Percentiles rank a stretch among this genome's conserved stretches.
These are phyloP conservation scores for Dorcoceras hygrometricum DNA, from an alignment of 257 asterid genomes.

Conservation along the genomic window DNA sequence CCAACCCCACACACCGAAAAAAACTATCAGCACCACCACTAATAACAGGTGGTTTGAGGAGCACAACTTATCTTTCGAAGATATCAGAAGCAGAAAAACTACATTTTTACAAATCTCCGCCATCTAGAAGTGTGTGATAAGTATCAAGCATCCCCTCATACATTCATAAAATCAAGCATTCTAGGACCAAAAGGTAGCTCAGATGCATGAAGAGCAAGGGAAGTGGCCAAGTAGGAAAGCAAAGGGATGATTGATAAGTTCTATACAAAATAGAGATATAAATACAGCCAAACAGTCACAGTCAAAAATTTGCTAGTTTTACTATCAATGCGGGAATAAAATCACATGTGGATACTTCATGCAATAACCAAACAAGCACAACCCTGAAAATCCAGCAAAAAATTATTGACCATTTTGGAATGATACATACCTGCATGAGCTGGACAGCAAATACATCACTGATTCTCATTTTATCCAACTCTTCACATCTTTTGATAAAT, in stretches of 20 bases:
- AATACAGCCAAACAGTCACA: neutral
- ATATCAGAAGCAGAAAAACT: neutral
- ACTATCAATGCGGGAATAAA: neutral
- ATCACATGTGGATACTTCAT: conserved; percentile 6
- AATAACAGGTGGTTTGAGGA: neutral
- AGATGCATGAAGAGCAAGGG: neutral
- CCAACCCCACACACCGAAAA: neutral
- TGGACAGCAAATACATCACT: conserved; percentile 94
- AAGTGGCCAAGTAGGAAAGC: neutral
- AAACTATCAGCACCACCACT: neutral
- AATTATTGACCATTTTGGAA: neutral
- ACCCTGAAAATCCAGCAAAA: neutral
- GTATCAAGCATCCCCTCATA: neutral
- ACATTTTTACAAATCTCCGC: neutral
- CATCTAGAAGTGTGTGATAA: conserved; percentile 2
- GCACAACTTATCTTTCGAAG: neutral
- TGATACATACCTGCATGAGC: conserved; percentile 82
- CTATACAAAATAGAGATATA: neutral
- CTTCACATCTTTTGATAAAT: conserved; percentile 74
- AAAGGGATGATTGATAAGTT: conserved; percentile 2
- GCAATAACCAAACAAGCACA: conserved; percentile 14
- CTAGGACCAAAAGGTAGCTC: conserved; percentile 4
- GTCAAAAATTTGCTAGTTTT: neutral
- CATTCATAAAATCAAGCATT: neutral
- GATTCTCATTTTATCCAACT: conserved; percentile 78